A percentile compares a stretch with the other conserved stretches of the same genome.
These are phyloP conservation scores for Penicillium sp. DNA, from an alignment of 2,329 filamentous ascomycete genomes.

Conservation along the genomic window DNA sequence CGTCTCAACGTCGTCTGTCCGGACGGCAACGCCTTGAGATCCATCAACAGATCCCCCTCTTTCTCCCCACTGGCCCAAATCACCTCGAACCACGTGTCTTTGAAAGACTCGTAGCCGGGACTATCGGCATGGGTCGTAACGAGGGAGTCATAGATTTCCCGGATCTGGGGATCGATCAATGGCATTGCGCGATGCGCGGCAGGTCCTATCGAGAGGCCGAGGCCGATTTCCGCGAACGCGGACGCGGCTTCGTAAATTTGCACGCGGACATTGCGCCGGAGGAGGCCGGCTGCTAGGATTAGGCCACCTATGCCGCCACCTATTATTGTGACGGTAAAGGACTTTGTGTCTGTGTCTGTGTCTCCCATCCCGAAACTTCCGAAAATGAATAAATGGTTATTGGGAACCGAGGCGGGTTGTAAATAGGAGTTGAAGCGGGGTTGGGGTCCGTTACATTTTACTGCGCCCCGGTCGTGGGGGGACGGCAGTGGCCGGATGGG, in stretches of 20 bases:
- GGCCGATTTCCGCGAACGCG: slow-evolving; percentile 58
- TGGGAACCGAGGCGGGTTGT: neutral
- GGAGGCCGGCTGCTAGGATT: slow-evolving; percentile 53
- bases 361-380: neutral
- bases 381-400: neutral
- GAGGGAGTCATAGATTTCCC: slow-evolving; percentile 31
- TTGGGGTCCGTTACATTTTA: neutral
- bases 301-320: slow-evolving; percentile 61
- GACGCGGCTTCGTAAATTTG: slow-evolving; percentile 58
- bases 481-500: too few relatives aligned
- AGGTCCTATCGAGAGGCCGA: slow-evolving; percentile 57
- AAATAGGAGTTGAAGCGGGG: neutral
- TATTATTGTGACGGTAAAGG: slow-evolving; percentile 55
- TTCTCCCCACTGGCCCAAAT: slow-evolving; percentile 26
- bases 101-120: slow-evolving; percentile 30
- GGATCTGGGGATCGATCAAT: slow-evolving; percentile 48
- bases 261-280: slow-evolving; percentile 45
- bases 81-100: slow-evolving; percentile 35
- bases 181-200: slow-evolving; percentile 57
- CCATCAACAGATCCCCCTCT: slow-evolving; percentile 26
- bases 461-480: neutral
- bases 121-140: slow-evolving; percentile 35
- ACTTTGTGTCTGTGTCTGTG: neutral
- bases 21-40: slow-evolving; percentile 30
- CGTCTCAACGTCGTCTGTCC: slow-evolving; percentile 35